Conservation (phyloP, 139 green algal genomes). For the Diplosphaera chodatii region DNA sequence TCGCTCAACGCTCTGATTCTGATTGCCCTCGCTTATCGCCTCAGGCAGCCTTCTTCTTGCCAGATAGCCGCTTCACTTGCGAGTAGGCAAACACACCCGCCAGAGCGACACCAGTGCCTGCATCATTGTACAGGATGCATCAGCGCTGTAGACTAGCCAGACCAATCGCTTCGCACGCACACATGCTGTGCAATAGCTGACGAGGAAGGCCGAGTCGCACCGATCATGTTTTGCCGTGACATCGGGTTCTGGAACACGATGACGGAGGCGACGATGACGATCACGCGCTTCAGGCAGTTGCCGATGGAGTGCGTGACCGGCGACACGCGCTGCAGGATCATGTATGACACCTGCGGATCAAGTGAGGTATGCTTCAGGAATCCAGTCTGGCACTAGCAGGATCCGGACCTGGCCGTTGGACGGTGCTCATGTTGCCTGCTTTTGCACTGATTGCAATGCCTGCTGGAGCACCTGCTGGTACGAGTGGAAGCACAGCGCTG, state of each 20-base stretch:
- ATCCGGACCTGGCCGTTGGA: no score
- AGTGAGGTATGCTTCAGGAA: no score
- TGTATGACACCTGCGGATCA: slow-evolving; percentile 61
- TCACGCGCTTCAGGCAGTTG: slow-evolving; percentile 97
- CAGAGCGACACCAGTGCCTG: slow-evolving; percentile 81
- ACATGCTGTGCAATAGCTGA: neutral
- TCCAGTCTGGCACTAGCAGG: no score
- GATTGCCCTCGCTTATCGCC: neutral
- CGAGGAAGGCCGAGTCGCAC: neutral
- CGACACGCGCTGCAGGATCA: slow-evolving; percentile 82
- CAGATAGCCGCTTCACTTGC: slow-evolving; percentile 62
- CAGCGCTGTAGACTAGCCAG: neutral
- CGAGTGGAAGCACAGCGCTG: slow-evolving; percentile 89
- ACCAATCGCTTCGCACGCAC: neutral
- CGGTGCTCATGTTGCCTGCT: slow-evolving; percentile 13
- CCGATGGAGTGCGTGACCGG: slow-evolving; percentile 98
- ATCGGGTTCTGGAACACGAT: slow-evolving; percentile 91
- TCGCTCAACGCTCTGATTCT: neutral
- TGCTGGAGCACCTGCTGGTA: slow-evolving; percentile 83
- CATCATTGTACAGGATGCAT: neutral
- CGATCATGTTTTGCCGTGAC: slow-evolving; percentile 34
- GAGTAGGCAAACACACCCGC: slow-evolving; percentile 89
- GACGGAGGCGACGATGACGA: slow-evolving; percentile 90
- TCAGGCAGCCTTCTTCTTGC: slow-evolving; percentile 27
- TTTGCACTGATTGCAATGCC: neutral